Evolutionary conservation across 495 filamentous ascomycete genomes (phyloP).

Genomic region (Acidiella bohemica): DNA sequence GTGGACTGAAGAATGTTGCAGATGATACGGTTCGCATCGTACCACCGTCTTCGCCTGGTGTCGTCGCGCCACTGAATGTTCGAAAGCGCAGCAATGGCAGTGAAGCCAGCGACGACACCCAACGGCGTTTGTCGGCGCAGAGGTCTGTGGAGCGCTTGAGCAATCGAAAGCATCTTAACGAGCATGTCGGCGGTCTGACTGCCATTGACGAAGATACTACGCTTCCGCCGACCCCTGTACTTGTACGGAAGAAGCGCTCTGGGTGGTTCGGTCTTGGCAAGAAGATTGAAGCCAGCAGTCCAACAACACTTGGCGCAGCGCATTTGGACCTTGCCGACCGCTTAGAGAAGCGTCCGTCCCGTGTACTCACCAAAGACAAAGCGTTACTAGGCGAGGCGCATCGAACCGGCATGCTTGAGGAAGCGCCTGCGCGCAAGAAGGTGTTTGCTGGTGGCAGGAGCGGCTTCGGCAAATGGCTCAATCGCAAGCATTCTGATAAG

Average conservation of each 20-base stretch:
- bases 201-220: slow-evolving; percentile 14
- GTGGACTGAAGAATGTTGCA: slow-evolving; percentile 12
- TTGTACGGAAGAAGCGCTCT: slow-evolving; percentile 26
- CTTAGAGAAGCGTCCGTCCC: neutral
- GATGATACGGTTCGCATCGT: slow-evolving; percentile 29
- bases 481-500: slow-evolving; percentile 17
- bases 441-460: slow-evolving; percentile 17
- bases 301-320: neutral
- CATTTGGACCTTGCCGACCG: slow-evolving; percentile 24
- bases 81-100: slow-evolving; percentile 28
- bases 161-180: slow-evolving; percentile 6
- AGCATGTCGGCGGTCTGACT: slow-evolving; percentile 7
- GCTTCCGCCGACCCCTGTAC: slow-evolving; percentile 2
- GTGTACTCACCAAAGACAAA: slow-evolving; percentile 3
- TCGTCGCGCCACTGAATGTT: slow-evolving; percentile 29
- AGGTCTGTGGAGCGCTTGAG: slow-evolving; percentile 9
- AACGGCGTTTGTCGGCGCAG: slow-evolving; percentile 7
- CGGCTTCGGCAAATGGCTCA: slow-evolving; percentile 19
- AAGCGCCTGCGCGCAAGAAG: slow-evolving; percentile 27
- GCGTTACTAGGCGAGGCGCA: slow-evolving; percentile 11
- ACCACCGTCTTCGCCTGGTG: slow-evolving; percentile 22
- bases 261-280: slow-evolving; percentile 27
- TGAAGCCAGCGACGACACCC: slow-evolving; percentile 11
- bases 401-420: slow-evolving; percentile 18
- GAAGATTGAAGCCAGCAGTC: slow-evolving; percentile 4